phyloP scores from a whole-genome alignment of 257 asterid species.

The Verbena officinalis region DNA sequence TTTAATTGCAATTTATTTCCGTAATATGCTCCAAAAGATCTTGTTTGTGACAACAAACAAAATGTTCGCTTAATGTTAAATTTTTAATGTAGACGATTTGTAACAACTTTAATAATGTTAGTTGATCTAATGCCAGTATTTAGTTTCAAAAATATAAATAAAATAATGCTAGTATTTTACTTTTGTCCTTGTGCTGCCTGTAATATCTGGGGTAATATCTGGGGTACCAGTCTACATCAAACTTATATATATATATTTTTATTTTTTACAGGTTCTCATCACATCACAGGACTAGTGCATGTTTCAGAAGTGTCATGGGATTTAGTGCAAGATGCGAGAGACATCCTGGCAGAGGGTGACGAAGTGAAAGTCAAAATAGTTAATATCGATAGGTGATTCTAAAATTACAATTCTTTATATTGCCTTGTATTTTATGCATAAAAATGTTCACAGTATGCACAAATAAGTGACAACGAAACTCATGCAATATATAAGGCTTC shows the following conservation, averaged over 20 bases:
- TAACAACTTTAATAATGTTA: no score
- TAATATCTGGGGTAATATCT: no score
- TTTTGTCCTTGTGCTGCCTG: no score
- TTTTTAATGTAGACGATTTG: no score
- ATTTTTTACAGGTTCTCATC: slow-evolving; percentile 58
- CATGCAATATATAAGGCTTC: not conserved
- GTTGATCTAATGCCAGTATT: no score
- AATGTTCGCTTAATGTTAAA: no score
- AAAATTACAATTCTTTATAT: slow-evolving; percentile 9
- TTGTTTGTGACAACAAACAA: no score
- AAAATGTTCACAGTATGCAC: slow-evolving; percentile 13
- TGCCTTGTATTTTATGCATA: not conserved
- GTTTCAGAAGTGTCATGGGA: slow-evolving; percentile 99
- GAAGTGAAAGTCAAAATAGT: slow-evolving; percentile 76
- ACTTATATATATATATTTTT: not conserved
- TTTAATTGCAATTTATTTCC: no score
- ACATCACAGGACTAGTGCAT: slow-evolving; percentile 91
- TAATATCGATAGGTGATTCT: slow-evolving; percentile 71
- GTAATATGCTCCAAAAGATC: no score
- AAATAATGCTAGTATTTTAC: no score
- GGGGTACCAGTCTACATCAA: not conserved
- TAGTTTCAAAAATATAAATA: no score
- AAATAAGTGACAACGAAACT: not conserved
- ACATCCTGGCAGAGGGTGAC: slow-evolving; percentile 76
- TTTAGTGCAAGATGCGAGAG: slow-evolving; percentile 87